A percentile compares a stretch with the other conserved stretches of the same genome.
Evolutionary conservation across 2,329 filamentous ascomycete genomes (phyloP).

Genomic region (Exophiala dermatitidis): DNA sequence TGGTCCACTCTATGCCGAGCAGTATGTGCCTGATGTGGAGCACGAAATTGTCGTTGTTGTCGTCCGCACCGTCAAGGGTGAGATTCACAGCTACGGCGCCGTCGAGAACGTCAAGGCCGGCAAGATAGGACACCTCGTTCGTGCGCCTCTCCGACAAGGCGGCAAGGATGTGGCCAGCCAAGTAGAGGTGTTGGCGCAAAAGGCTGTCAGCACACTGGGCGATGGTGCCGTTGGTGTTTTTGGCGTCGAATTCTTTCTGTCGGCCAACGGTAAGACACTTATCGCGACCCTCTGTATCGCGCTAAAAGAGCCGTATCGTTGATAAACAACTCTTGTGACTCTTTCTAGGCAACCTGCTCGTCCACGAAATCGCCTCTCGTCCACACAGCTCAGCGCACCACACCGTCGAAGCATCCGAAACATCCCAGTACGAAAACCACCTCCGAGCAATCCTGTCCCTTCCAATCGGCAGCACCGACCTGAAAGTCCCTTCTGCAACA

Average conservation of each 20-base stretch:
- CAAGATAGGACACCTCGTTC: background rate
- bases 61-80: background rate
- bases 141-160: background rate
- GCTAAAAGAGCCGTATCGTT: background rate
- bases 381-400: background rate
- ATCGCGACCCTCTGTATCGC: background rate
- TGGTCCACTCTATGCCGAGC: background rate
- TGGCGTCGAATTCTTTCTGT: background rate
- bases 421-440: background rate
- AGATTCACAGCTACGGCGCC: background rate
- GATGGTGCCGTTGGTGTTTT: background rate
- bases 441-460: background rate
- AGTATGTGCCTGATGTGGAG: background rate
- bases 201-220: background rate
- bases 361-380: background rate
- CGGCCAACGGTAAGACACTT: background rate
- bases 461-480: background rate
- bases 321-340: background rate
- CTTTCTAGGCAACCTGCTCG: background rate
- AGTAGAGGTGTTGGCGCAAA: background rate
- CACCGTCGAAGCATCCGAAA: background rate
- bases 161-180: background rate
- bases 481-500: background rate
- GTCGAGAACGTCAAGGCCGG: background rate
- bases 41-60: background rate